Conservation (phyloP, 108 stramenopile genomes). For the Nannochloropsis salina region DNA sequence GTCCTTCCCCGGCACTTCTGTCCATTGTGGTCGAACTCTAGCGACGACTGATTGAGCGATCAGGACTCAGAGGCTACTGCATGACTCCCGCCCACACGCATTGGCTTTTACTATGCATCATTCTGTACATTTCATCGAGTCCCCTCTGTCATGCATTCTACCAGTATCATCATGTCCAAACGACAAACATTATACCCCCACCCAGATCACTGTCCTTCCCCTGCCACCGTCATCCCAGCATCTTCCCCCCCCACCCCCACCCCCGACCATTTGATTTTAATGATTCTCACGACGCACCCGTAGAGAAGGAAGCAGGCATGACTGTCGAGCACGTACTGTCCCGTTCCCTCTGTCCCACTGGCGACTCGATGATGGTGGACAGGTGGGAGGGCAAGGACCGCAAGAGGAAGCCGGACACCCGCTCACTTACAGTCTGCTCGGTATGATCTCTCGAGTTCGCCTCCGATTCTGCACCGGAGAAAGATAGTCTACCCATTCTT, state of each 20-base stretch:
- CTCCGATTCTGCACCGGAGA: not conserved
- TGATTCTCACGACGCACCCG: too few species aligned
- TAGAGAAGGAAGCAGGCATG: not conserved
- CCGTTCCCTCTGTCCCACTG: not conserved
- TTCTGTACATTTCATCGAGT: too few species aligned
- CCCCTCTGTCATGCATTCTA: too few species aligned
- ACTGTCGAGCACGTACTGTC: not conserved
- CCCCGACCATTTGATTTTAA: too few species aligned
- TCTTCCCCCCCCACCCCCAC: not conserved
- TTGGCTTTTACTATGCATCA: too few species aligned
- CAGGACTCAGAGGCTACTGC: too few species aligned
- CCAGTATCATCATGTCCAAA: too few species aligned
- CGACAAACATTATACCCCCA: not conserved
- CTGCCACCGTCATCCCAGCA: not conserved
- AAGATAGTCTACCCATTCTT: not conserved
- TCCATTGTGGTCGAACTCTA: too few species aligned
- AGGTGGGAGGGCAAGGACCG: not conserved
- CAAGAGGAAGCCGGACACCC: not conserved
- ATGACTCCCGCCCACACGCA: too few species aligned
- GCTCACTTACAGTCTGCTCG: not conserved
- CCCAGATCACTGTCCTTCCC: not conserved
- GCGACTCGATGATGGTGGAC: not conserved
- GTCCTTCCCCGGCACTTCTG: too few species aligned
- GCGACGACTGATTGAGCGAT: too few species aligned
- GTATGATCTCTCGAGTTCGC: not conserved